Evolutionary conservation across 129 eudicot species (phyloP).

Genomic region (Logfia minima): DNA sequence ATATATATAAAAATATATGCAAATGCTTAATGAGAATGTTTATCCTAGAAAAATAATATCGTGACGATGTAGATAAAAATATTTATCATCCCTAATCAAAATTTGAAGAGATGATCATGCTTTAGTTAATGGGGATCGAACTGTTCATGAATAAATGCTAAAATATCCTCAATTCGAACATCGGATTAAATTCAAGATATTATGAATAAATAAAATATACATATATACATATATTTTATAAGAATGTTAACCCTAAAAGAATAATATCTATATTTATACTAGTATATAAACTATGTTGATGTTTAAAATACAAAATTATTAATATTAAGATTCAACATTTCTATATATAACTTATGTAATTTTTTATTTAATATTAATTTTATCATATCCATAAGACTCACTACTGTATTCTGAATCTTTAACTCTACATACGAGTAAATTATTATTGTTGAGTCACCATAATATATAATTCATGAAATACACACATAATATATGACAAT

Average conservation of each 20-base stretch:
- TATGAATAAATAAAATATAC: background rate
- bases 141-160: constrained; percentile 6
- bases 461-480: too few species aligned
- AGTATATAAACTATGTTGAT: too few species aligned
- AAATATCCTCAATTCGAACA: constrained; percentile 2
- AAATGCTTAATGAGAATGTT: background rate
- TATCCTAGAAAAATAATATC: background rate
- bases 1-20: background rate
- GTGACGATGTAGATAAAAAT: too few species aligned
- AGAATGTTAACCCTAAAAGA: background rate
- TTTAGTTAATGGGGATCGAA: constrained; percentile 18
- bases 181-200: background rate
- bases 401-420: too few species aligned
- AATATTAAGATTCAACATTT: too few species aligned
- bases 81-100: background rate
- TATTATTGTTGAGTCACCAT: too few species aligned
- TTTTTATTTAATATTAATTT: too few species aligned
- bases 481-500: too few species aligned
- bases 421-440: too few species aligned
- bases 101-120: constrained; percentile 7
- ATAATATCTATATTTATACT: background rate
- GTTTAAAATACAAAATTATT: too few species aligned
- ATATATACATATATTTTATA: background rate
- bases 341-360: too few species aligned
- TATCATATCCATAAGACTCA: too few species aligned